Percentiles rank a stretch among this genome's conserved stretches.
phyloP scores from a whole-genome alignment of 805 yeast species.

The Tetrapisispora arboricola region DNA sequence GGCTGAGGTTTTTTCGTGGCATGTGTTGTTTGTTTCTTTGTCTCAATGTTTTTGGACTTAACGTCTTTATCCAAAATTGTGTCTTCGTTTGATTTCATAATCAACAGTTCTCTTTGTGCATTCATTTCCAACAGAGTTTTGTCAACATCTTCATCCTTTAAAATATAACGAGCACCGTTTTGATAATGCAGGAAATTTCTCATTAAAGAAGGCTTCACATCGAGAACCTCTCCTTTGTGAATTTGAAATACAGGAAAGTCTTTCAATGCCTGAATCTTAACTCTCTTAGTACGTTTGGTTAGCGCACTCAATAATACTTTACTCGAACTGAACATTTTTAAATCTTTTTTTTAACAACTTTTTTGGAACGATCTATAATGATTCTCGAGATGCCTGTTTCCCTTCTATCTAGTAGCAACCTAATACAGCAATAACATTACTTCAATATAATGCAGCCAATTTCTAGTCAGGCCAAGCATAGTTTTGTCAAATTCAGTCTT shows the following conservation, averaged over 20 bases:
- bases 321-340: constrained; percentile 23
- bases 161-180: constrained; percentile 67
- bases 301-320: constrained; percentile 36
- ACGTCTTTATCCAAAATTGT: neutral
- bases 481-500: too few relatives aligned
- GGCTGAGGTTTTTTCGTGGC: neutral
- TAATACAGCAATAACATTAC: too few relatives aligned
- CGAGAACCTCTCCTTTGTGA: constrained; percentile 55
- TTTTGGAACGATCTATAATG: too few relatives aligned
- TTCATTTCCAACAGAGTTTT: constrained; percentile 7
- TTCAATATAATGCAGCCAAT: too few relatives aligned
- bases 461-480: too few relatives aligned
- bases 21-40: neutral
- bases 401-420: too few relatives aligned
- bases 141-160: constrained; percentile 23
- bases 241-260: constrained; percentile 56
- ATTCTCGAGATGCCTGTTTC: too few relatives aligned
- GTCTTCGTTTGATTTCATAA: constrained; percentile 2
- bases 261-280: constrained; percentile 64
- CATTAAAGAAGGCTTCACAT: constrained; percentile 75
- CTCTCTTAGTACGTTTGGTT: constrained; percentile 42
- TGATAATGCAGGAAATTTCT: constrained; percentile 60
- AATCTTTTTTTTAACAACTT: too few relatives aligned
- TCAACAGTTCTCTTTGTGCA: constrained; percentile 5
- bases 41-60: neutral